Conservation (phyloP, 306 rosid genomes). For the Rosa rugosa region DNA sequence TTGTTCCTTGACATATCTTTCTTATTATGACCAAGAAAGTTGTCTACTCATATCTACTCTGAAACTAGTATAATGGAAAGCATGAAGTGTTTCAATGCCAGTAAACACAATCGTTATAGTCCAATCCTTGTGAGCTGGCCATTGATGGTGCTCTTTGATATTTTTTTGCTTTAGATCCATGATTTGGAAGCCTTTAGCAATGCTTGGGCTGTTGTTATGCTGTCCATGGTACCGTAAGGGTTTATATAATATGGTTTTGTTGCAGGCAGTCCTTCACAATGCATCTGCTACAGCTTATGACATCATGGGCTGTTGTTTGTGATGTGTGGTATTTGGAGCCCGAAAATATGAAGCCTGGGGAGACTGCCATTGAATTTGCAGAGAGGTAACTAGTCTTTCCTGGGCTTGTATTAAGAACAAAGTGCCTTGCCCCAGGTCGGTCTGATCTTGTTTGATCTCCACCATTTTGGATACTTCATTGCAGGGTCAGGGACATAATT, state of each 20-base stretch:
- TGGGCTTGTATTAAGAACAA: neutral
- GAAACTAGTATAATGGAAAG: neutral
- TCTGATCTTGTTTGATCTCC: constrained; percentile 1
- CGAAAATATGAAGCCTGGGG: constrained; percentile 77
- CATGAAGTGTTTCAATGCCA: neutral
- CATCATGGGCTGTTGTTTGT: constrained; percentile 99
- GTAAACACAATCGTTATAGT: neutral
- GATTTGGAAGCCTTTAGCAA: neutral
- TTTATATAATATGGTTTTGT: constrained; percentile 12
- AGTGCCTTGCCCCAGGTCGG: neutral
- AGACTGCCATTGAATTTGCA: constrained; percentile 93
- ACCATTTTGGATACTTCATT: constrained; percentile 17
- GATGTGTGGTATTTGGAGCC: constrained; percentile 99
- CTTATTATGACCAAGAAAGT: neutral
- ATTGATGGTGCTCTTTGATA: neutral
- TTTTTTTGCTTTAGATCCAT: neutral
- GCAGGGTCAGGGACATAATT: constrained; percentile 89
- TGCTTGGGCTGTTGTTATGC: neutral
- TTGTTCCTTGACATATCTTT: constrained; percentile 5
- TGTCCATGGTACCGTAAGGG: constrained; percentile 4
- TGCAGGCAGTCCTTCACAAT: constrained; percentile 92
- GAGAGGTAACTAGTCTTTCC: constrained; percentile 58
- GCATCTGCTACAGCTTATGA: constrained; percentile 97
- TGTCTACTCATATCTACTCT: neutral
- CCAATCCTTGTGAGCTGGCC: neutral